phyloP scores from a whole-genome alignment of 1,139 yeast species.

The Sugiyamaella pinicola region DNA sequence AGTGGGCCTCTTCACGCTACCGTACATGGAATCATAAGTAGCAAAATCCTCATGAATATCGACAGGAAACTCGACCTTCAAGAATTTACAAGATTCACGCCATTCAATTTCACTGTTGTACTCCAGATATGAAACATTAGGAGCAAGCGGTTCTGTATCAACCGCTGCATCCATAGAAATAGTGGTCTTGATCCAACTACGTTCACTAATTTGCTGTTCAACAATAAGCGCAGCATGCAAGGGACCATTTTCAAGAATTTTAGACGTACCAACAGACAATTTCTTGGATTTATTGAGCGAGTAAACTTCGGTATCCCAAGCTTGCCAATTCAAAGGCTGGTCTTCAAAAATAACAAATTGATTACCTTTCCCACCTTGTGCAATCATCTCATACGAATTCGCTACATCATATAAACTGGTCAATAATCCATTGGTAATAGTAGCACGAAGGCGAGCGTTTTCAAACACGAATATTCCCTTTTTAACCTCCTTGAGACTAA shows the following conservation, averaged over 20 bases:
- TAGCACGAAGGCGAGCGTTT: slow-evolving; percentile 63
- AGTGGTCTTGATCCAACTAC: slow-evolving; percentile 64
- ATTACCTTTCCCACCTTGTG: slow-evolving; percentile 63
- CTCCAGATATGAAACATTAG: slow-evolving; percentile 45
- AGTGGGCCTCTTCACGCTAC: slow-evolving; percentile 86
- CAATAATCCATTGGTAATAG: slow-evolving; percentile 62
- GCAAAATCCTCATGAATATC: slow-evolving; percentile 76
- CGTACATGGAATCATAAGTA: slow-evolving; percentile 91
- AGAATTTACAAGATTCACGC: slow-evolving; percentile 83
- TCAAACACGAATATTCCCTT: slow-evolving; percentile 52
- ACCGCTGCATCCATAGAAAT: slow-evolving; percentile 67
- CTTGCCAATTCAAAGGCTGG: slow-evolving; percentile 87
- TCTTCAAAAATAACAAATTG: slow-evolving; percentile 82
- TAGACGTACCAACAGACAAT: slow-evolving; percentile 42
- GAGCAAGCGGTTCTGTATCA: slow-evolving; percentile 30
- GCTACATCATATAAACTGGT: slow-evolving; percentile 62
- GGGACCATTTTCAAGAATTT: slow-evolving; percentile 55
- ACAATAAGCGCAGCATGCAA: slow-evolving; percentile 62
- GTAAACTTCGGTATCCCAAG: slow-evolving; percentile 96
- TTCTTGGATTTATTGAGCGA: slow-evolving; percentile 69
- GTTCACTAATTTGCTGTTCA: slow-evolving; percentile 56
- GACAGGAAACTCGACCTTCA: slow-evolving; percentile 94
- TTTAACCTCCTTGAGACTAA: slow-evolving; percentile 42
- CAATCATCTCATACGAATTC: slow-evolving; percentile 67
- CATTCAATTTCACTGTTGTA: slow-evolving; percentile 76